Base-by-base conservation (phyloP, 805 yeast genomes). In the Hanseniaspora guilliermondii region DNA sequence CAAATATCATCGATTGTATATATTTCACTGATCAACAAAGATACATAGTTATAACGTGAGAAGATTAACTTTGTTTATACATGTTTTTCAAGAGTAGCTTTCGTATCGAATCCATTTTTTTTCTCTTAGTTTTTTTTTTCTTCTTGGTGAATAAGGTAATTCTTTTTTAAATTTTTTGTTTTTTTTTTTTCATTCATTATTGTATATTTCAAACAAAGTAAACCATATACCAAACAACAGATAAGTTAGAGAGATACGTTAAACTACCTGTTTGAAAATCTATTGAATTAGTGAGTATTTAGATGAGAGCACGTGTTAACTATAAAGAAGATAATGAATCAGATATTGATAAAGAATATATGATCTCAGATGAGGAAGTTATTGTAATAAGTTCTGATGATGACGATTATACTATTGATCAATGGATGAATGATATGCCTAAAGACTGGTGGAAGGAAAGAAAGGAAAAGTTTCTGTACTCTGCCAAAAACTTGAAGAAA, bases 401-500 rank as follows among this genome's bases (percentile, higher is more conserved):
- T 7, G 37, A 46, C 7, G 25, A 41, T 12, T 53, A 45, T 32
- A 47, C 33, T 16, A 50, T 41, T 17, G 58, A 58, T 16, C 41
- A 44, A 11, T 53, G 50, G 35, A 57, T 56, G 33, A 30, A 38
- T 12, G 58, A 55, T 16, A 55, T 54, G 49, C 48, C 49, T 9
- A 38, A 49, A 33, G 52, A 41, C 12, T 47, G 50, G 49, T 47
- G 56, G 47, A 21, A 11, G n/a, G 41, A 53, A 9, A 36, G 45
- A 42, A 42, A 47, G 30, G 44, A 47, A n/a, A 21, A 25, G 7
- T 41, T 50, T 25, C 19, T 47, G 38, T 39, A 48, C 27, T 32
- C 37, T 16, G 21, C 38, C 22, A 36, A 35, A 14, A 48, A 48
- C 30, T 21, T 55, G 47, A 24, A 60, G 49, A 45, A 56, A 53